Evolutionary conservation across 2,329 filamentous ascomycete species (phyloP).

Genomic region (Elsinoe arachidis): DNA sequence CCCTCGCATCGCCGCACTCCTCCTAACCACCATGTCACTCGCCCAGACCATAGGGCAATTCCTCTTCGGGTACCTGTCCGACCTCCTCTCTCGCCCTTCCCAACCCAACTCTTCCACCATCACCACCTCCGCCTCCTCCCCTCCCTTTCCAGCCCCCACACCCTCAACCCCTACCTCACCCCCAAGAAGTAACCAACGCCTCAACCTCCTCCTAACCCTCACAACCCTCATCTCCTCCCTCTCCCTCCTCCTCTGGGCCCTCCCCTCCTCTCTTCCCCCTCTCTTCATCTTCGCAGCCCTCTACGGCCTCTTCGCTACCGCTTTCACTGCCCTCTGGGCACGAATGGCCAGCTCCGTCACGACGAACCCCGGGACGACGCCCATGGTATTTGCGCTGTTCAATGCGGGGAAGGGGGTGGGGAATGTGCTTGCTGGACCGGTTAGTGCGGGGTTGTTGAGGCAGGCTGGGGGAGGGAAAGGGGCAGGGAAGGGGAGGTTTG

Average conservation of each 20-base stretch:
- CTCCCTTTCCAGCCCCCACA: no score
- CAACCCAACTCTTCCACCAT: background rate
- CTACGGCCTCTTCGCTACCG: conserved; percentile 39
- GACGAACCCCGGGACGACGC: conserved; percentile 18
- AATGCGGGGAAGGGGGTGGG: conserved; percentile 23
- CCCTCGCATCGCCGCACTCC: conserved; percentile 23
- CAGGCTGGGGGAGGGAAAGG: background rate
- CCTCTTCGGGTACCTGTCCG: conserved; percentile 31
- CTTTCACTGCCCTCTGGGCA: conserved; percentile 29
- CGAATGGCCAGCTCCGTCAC: conserved; percentile 22
- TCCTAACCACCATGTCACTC: conserved; percentile 31
- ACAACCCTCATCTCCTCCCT: conserved; percentile 35
- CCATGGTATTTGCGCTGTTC: conserved; percentile 21
- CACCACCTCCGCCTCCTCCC: background rate
- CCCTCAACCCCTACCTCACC: background rate
- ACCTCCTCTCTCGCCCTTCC: conserved; percentile 23
- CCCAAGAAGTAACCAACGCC: background rate
- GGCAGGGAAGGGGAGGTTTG: background rate
- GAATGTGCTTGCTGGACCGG: conserved; percentile 22
- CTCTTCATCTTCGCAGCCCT: conserved; percentile 35
- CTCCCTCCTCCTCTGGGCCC: conserved; percentile 41
- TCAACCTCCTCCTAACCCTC: conserved; percentile 26
- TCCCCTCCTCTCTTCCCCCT: conserved; percentile 29
- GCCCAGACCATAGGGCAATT: conserved; percentile 30
- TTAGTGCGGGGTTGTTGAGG: conserved; percentile 19